These are phyloP conservation scores for Zymoseptoria crescenta DNA, from an alignment of 2,329 filamentous ascomycete genomes.

Conservation along the genomic window DNA sequence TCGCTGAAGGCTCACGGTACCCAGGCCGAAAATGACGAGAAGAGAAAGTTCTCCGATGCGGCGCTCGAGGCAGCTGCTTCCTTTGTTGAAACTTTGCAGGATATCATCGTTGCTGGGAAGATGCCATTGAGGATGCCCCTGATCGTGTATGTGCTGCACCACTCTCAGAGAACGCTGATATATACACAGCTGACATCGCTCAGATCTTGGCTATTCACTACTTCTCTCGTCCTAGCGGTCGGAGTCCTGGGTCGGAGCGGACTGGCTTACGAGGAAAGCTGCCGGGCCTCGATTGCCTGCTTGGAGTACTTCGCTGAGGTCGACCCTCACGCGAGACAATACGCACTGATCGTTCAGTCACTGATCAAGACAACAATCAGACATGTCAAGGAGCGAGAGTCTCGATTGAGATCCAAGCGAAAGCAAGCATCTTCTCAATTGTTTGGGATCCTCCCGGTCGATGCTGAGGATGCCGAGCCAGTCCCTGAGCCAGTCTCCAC, in stretches of 20 bases:
- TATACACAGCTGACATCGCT: background rate
- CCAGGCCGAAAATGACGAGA: slow-evolving; percentile 15
- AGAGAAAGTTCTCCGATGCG: slow-evolving; percentile 23
- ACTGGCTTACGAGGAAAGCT: slow-evolving; percentile 17
- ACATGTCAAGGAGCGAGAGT: slow-evolving; percentile 18
- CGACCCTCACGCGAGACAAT: slow-evolving; percentile 26
- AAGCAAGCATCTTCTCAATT: slow-evolving; percentile 24
- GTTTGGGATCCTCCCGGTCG: slow-evolving; percentile 18
- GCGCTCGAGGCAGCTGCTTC: slow-evolving; percentile 23
- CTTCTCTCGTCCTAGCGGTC: slow-evolving; percentile 24
- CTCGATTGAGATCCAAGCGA: slow-evolving; percentile 13
- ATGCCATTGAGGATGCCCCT: slow-evolving; percentile 18
- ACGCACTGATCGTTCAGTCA: slow-evolving; percentile 20
- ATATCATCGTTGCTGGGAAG: slow-evolving; percentile 10
- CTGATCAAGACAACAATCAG: slow-evolving; percentile 17
- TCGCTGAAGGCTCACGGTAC: slow-evolving; percentile 9
- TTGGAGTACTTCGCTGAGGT: slow-evolving; percentile 22
- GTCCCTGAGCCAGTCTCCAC: background rate
- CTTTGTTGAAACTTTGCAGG: slow-evolving; percentile 19
- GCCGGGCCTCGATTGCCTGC: slow-evolving; percentile 15
- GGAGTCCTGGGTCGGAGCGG: slow-evolving; percentile 23
- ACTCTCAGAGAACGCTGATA: background rate
- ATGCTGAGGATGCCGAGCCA: background rate
- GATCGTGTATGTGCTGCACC: slow-evolving; percentile 15
- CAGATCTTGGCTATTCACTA: slow-evolving; percentile 26